Base-by-base conservation (phyloP, 177 flowering plant genomes). In the Vitis hybrid region DNA sequence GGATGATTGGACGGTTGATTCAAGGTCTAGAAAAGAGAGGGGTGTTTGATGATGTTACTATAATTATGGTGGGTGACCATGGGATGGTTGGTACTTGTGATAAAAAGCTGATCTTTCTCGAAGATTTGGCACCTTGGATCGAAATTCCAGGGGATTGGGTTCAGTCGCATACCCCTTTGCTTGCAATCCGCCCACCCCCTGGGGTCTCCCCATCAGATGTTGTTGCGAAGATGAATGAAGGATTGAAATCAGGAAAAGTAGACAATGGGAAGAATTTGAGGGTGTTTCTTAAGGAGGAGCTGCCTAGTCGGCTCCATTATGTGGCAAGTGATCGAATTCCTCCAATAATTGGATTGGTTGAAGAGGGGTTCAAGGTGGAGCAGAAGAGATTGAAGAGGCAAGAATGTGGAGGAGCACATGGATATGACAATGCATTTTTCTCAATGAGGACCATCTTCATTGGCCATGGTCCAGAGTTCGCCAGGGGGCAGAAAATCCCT, bases 71-170 rank as follows among this genome's bases (percentile, higher is more conserved):
- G 13, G 99, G 99, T 56, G 99, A 95, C 86, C 99, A 95, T 85
- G 99, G 99, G 12, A 95, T 95, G 99, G 98, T 93, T 10, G 93
- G 97, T 50, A 95, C 94, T 0, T 95, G 99, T 74, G 98, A 93
- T 79, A 84, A 84, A 21, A 95, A 91, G 77, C 65, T 93, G 62
- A 82, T 95, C 9, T 87, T 78, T 72, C 72, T 95, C 1, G 92
- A 93, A 9, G 99, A 95, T 80, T 78, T 95, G 60, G 82, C 83
- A 11, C 84, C 90, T 4, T 91, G 91, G 94, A 81, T 93, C 58
- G 81, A 83, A 15, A 77, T 95, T 70, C 91, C 96, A 0, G 27
- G 51, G 2, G 65, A 66, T 56, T 95, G 95, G 93, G 86, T 95
- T 13, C 92, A 86, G 51, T 86, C 91, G 0, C 80, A 88, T 74